A percentile compares a stretch with the other conserved stretches of the same genome.
These are phyloP conservation scores for Aspergillus alliaceus DNA, from an alignment of 2,329 filamentous ascomycete genomes.

Conservation along the genomic window DNA sequence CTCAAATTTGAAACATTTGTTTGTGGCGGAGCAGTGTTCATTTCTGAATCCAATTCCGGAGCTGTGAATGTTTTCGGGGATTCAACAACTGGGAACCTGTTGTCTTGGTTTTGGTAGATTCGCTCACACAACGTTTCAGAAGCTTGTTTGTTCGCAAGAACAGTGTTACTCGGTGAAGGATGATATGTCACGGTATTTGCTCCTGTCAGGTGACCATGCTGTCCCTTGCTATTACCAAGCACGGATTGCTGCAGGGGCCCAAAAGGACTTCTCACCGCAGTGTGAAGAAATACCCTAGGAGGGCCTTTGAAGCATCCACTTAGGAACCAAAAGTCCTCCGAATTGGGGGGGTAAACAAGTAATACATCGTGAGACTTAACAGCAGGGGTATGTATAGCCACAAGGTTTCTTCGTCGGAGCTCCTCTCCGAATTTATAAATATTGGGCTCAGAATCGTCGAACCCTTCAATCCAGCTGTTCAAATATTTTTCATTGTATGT, in stretches of 20 bases:
- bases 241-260: conserved; percentile 2
- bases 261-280: conserved; percentile 23
- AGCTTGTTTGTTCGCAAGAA: background rate
- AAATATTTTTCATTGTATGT: conserved; percentile 15
- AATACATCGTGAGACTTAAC: conserved; percentile 15
- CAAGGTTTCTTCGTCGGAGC: conserved; percentile 24
- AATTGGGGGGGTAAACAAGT: conserved; percentile 30
- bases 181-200: background rate
- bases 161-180: background rate
- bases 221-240: background rate
- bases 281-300: conserved; percentile 16
- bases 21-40: background rate
- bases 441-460: conserved; percentile 27
- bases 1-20: background rate
- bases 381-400: conserved; percentile 31
- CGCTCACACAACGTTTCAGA: background rate
- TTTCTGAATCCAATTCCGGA: background rate
- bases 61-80: background rate
- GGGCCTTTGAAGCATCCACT: conserved; percentile 2
- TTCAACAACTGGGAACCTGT: background rate
- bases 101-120: background rate
- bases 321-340: conserved; percentile 27
- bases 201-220: background rate
- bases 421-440: conserved; percentile 28
- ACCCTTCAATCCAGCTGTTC: conserved; percentile 37